Base-by-base conservation (phyloP, 257 asterid genomes). In the Echium plantagineum region DNA sequence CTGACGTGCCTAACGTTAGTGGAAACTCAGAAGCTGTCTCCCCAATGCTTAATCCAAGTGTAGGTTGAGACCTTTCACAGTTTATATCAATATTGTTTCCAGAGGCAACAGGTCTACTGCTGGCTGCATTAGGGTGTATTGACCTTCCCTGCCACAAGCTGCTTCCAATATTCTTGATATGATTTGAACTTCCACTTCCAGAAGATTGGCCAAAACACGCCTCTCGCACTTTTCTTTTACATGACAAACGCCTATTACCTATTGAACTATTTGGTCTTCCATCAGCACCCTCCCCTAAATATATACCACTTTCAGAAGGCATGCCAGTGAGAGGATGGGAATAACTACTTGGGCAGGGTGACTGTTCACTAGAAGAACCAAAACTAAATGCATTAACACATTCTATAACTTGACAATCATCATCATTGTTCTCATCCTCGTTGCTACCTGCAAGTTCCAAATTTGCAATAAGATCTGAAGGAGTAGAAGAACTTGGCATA, bases 211-310 rank as follows among this genome's bases (percentile, higher is more conserved):
- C 94, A 2, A 35, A 60, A 35, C 73, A 78, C 47, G 69, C 78
- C 69, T 87, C 97, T 26, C 73, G 71, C 61, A 85, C 70, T 70
- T 87, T 87, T 72, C 98, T 82, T 81, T 90, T 90, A 71, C 94
- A 79, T 1, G 98, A 77, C 53, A 72, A 35, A 7, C 87, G 86
- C 5, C 73, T 80, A 38, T 81, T 78, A 54, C 83, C 91, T 60
- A 74, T 16, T 52, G 94, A 76, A 75, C 69, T 71, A 24, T 79
- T 83, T 52, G 78, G 73, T 63, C 79, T 69, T 49, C 74, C 72
- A 63, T 75, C 91, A 58, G 66, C 69, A 64, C 67, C 85, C 66
- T 67, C 80, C 62, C 67, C 31, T 55, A 51, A 52, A 66, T 57
- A 78, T 58, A 80, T 78, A 71, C 73, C 67, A 38, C 66, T 49